A percentile compares a stretch with the other conserved stretches of the same genome.
Evolutionary conservation across 257 asterid genomes (phyloP).

Genomic region (Salvia hispanica): DNA sequence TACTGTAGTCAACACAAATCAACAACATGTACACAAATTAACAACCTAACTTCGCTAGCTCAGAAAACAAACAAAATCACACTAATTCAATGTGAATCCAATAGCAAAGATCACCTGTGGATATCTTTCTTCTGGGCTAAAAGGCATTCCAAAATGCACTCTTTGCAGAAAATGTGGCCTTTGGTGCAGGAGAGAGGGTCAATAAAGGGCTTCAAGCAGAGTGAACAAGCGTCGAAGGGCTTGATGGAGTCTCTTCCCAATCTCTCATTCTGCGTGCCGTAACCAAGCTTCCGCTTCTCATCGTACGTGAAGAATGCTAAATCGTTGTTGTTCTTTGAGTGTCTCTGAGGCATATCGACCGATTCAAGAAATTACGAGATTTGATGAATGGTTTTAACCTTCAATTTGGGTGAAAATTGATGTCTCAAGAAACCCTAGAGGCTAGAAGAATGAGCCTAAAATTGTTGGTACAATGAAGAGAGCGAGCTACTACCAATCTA

Average conservation of each 20-base stretch:
- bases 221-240: slow-evolving; percentile 87
- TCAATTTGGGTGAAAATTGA: slow-evolving; percentile 19
- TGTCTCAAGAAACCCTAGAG: slow-evolving; percentile 1
- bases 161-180: slow-evolving; percentile 91
- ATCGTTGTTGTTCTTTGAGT: slow-evolving; percentile 98
- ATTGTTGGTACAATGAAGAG: too few relatives aligned
- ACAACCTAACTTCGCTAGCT: not conserved
- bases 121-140: slow-evolving; percentile 90
- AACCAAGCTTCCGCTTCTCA: slow-evolving; percentile 96
- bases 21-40: not conserved
- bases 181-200: slow-evolving; percentile 84
- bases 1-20: too few relatives aligned
- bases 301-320: slow-evolving; percentile 93
- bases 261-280: slow-evolving; percentile 94
- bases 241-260: slow-evolving; percentile 88
- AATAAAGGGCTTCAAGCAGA: slow-evolving; percentile 87
- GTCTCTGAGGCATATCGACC: slow-evolving; percentile 85
- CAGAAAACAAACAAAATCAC: not conserved
- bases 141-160: slow-evolving; percentile 87
- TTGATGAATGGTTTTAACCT: not conserved
- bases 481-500: too few relatives aligned
- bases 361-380: not conserved
- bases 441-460: too few relatives aligned
- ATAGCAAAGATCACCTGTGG: slow-evolving; percentile 49
- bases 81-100: not conserved